phyloP scores from a whole-genome alignment of 306 rosid genomes.

The Glycyrrhiza uralensis region DNA sequence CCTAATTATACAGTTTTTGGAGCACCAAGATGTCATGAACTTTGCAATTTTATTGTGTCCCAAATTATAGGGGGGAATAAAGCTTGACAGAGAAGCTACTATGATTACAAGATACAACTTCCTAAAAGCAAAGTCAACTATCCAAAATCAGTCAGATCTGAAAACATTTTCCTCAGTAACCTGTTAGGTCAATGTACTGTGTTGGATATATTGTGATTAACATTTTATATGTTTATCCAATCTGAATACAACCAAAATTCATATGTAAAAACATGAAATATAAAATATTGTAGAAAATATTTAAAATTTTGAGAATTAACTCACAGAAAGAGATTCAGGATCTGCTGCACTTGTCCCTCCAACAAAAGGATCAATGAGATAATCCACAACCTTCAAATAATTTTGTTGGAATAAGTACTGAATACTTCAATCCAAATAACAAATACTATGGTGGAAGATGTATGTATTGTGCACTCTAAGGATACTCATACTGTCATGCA shows the following conservation, averaged over 20 bases:
- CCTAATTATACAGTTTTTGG: neutral
- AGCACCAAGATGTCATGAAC: neutral
- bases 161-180: conserved; percentile 15
- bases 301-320: conserved; percentile 42
- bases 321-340: conserved; percentile 94
- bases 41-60: neutral
- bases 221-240: neutral
- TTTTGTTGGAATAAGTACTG: neutral
- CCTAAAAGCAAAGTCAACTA: neutral
- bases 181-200: neutral
- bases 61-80: neutral
- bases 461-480: neutral
- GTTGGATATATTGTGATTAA: conserved; percentile 1
- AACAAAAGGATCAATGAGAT: conserved; percentile 88
- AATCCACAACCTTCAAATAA: conserved; percentile 77
- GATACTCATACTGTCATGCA: too few species aligned
- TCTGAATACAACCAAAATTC: conserved; percentile 1
- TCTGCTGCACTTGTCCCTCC: conserved; percentile 86
- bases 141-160: neutral
- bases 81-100: neutral
- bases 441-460: neutral
- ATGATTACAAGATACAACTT: neutral
- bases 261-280: neutral
- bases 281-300: neutral
- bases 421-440: conserved; percentile 5